Conservation (phyloP, 2,329 filamentous ascomycete genomes). For the Penicillium sp. region DNA sequence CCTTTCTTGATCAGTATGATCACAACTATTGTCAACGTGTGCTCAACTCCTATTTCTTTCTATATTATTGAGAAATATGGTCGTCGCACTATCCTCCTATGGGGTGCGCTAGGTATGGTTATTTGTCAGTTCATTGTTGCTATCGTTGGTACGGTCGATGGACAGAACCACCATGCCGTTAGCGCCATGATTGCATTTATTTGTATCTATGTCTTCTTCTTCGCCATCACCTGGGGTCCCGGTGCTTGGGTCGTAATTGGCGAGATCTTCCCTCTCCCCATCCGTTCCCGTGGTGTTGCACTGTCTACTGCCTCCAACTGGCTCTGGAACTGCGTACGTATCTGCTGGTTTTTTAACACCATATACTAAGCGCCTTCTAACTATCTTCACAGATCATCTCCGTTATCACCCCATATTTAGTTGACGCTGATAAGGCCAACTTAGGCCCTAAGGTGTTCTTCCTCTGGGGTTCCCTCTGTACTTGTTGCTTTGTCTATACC, state of each 20-base stretch:
- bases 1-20: slow-evolving; percentile 80
- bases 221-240: slow-evolving; percentile 85
- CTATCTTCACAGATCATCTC: slow-evolving; percentile 47
- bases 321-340: slow-evolving; percentile 71
- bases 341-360: neutral
- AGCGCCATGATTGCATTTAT: slow-evolving; percentile 80
- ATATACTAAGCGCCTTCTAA: neutral
- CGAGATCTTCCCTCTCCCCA: slow-evolving; percentile 86
- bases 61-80: slow-evolving; percentile 80
- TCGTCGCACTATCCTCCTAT: slow-evolving; percentile 75
- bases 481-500: slow-evolving; percentile 66
- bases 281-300: slow-evolving; percentile 82
- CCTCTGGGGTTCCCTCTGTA: slow-evolving; percentile 75
- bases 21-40: slow-evolving; percentile 85
- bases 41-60: slow-evolving; percentile 83
- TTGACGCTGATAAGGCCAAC: slow-evolving; percentile 53
- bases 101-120: slow-evolving; percentile 78
- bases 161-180: slow-evolving; percentile 46
- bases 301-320: slow-evolving; percentile 88
- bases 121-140: slow-evolving; percentile 84
- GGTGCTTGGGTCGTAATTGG: slow-evolving; percentile 72
- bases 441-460: slow-evolving; percentile 73
- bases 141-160: slow-evolving; percentile 67
- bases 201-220: slow-evolving; percentile 90
- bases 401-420: slow-evolving; percentile 71